These are phyloP conservation scores for Penicillium digitatum DNA, from an alignment of 2,329 filamentous ascomycete genomes.

Conservation along the genomic window DNA sequence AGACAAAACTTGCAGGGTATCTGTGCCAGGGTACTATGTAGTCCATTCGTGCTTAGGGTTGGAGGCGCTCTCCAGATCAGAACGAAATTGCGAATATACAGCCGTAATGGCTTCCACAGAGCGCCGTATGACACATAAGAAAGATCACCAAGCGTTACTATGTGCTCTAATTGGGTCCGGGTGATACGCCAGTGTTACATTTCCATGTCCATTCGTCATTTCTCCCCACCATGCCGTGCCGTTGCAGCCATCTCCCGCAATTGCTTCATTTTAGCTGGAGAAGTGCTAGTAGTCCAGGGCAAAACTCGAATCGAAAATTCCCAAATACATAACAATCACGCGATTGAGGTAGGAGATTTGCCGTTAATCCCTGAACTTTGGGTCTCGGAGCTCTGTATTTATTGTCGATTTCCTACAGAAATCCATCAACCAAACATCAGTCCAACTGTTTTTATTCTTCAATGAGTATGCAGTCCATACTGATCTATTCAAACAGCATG, in stretches of 20 bases:
- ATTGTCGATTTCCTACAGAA: not conserved
- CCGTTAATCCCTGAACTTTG: not conserved
- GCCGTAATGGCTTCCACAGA: not conserved
- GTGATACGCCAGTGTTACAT: not conserved
- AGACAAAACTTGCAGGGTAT: not conserved
- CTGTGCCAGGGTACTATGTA: not conserved
- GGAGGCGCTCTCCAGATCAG: not conserved
- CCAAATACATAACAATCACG: not conserved
- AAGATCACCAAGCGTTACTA: not conserved
- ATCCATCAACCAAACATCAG: not conserved
- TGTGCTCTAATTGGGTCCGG: not conserved
- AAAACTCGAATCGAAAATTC: fast-evolving
- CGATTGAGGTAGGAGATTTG: not conserved
- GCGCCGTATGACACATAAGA: not conserved
- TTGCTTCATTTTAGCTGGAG: not conserved
- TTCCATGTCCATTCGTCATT: not conserved
- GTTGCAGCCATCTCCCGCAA: not conserved
- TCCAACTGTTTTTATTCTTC: not conserved
- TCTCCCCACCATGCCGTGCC: not conserved
- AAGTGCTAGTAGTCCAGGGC: too few relatives aligned
- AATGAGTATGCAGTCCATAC: not conserved
- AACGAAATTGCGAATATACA: not conserved
- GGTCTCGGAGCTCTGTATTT: not conserved
- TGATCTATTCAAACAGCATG: not conserved
- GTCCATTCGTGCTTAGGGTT: not conserved